A percentile compares a stretch with the other conserved stretches of the same genome.
phyloP scores from a whole-genome alignment of 805 yeast species.

The Kodamaea sagamina region DNA sequence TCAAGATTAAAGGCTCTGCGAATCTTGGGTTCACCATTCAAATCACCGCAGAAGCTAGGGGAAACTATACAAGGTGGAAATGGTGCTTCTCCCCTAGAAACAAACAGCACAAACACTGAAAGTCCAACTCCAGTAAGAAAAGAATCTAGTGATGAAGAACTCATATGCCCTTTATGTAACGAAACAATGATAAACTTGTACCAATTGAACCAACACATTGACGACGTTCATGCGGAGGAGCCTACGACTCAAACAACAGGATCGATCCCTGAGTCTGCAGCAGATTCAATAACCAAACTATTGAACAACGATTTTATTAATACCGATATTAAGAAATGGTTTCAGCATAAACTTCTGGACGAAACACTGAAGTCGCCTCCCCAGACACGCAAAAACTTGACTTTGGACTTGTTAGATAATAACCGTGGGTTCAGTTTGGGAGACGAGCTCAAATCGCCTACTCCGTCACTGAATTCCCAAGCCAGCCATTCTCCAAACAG shows the following conservation, averaged over 20 bases:
- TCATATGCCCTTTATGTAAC: conserved; percentile 69
- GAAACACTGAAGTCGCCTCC: conserved; percentile 26
- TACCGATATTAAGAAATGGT: conserved; percentile 46
- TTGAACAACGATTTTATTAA: conserved; percentile 26
- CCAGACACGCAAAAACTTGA: conserved; percentile 40
- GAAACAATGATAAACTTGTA: conserved; percentile 54
- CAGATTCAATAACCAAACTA: conserved; percentile 11
- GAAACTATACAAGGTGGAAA: conserved; percentile 1
- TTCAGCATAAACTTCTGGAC: conserved; percentile 36
- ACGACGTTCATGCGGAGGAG: conserved; percentile 52
- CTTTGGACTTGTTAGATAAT: conserved; percentile 53
- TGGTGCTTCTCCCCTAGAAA: no score
- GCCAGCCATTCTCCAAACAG: neutral
- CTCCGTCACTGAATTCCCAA: conserved; percentile 4
- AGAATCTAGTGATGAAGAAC: conserved; percentile 13
- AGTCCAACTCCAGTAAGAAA: conserved; percentile 14
- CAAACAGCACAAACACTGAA: neutral
- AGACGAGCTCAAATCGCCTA: conserved; percentile 18
- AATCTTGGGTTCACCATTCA: conserved; percentile 29
- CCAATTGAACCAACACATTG: conserved; percentile 70
- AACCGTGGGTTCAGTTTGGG: conserved; percentile 36
- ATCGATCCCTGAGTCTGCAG: neutral
- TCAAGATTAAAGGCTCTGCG: conserved; percentile 8
- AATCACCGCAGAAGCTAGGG: conserved; percentile 19
- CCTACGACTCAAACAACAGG: neutral